Conservation (phyloP, 345 rosid species). For the Litchi chinensis region DNA sequence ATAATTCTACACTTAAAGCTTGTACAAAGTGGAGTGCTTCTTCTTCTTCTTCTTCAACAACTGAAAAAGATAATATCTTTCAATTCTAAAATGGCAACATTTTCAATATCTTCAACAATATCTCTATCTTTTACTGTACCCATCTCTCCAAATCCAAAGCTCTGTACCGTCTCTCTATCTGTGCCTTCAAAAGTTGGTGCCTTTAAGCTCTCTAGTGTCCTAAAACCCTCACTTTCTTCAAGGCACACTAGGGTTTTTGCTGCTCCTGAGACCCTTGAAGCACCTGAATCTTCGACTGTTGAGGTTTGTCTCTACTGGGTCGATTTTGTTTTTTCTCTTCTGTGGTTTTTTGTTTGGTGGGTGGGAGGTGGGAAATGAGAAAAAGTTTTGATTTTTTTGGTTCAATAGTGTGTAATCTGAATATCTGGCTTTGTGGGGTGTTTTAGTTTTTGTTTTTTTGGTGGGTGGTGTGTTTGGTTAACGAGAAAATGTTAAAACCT, state of each 20-base stretch:
- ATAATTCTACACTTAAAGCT: conserved; percentile 1
- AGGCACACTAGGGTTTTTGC: conserved; percentile 45
- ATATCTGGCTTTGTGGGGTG: background rate
- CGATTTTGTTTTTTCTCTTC: background rate
- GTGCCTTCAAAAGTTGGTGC: conserved; percentile 28
- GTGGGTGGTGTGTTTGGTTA: background rate
- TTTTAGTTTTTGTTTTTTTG: background rate
- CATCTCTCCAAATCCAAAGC: conserved; percentile 39
- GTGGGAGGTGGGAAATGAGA: background rate
- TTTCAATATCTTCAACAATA: conserved; percentile 55
- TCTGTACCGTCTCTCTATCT: conserved; percentile 38
- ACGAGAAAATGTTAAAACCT: background rate
- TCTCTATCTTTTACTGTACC: conserved; percentile 48
- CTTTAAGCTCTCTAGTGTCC: conserved; percentile 28
- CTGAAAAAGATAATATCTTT: conserved; percentile 13
- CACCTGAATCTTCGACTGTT: conserved; percentile 36
- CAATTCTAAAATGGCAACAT: conserved; percentile 50
- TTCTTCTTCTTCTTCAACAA: conserved; percentile 6
- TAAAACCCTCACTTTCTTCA: conserved; percentile 38
- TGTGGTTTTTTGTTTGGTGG: conserved; percentile 10
- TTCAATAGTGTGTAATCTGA: background rate
- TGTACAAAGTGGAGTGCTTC: background rate
- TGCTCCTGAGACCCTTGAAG: conserved; percentile 62
- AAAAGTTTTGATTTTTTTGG: background rate
- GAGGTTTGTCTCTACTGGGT: conserved; percentile 39